These are phyloP conservation scores for Lyophyllum shimeji DNA, from an alignment of 768 basidiomycete genomes.

Conservation along the genomic window DNA sequence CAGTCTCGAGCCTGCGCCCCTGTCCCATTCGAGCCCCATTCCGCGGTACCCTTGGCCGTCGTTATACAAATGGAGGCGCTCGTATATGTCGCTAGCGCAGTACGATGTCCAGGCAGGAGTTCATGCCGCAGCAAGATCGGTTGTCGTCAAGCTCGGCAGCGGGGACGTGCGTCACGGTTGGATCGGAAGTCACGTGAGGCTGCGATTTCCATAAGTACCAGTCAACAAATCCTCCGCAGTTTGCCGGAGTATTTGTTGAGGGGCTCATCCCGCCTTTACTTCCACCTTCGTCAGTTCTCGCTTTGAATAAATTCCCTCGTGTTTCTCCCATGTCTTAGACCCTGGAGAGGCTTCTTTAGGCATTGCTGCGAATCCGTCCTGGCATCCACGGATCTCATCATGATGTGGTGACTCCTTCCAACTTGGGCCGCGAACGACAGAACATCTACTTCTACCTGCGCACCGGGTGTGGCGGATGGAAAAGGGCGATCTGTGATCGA, in stretches of 20 bases:
- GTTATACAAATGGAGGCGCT: not conserved
- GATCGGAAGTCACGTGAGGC: not conserved
- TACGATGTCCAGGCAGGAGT: not conserved
- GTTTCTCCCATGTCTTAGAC: too few species aligned
- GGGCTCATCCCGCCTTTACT: too few species aligned
- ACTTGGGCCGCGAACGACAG: not conserved
- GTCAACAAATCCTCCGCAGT: not conserved
- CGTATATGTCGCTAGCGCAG: not conserved
- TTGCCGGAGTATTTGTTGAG: too few species aligned
- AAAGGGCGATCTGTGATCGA: not conserved
- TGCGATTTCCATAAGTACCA: not conserved
- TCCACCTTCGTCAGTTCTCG: too few species aligned
- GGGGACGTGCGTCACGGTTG: not conserved
- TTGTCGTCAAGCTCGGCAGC: not conserved
- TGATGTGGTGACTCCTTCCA: not conserved
- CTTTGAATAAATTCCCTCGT: too few species aligned
- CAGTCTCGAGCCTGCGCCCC: constrained; percentile 61
- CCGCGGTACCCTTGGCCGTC: not conserved
- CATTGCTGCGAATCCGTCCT: not conserved
- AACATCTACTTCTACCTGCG: not conserved
- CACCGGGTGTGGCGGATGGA: not conserved
- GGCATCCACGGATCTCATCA: not conserved
- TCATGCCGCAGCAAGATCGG: constrained; percentile 2
- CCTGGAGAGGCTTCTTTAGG: not conserved
- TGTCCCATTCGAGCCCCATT: constrained; percentile 20